These are phyloP conservation scores for Colletotrichum sp. DNA, from an alignment of 2,329 filamentous ascomycete genomes.

Conservation along the genomic window DNA sequence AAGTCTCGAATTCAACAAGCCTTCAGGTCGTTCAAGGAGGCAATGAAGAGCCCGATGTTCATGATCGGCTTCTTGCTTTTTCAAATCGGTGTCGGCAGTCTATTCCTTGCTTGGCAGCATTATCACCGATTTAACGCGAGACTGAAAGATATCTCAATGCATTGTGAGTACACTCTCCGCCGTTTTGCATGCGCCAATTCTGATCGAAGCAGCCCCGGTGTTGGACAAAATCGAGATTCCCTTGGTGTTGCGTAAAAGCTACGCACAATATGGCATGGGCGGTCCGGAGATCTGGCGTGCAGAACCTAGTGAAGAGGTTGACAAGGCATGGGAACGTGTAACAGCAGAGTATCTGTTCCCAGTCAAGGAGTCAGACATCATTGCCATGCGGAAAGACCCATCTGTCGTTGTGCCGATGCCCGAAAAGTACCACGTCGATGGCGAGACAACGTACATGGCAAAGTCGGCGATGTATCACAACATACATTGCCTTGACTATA, in stretches of 20 bases:
- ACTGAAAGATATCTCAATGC: not conserved
- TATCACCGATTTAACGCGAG: not conserved
- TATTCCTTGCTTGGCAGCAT: not conserved
- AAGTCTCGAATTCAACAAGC: not conserved
- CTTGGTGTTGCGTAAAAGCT: not conserved
- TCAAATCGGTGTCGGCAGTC: not conserved
- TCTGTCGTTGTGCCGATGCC: not conserved
- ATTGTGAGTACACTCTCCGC: not conserved
- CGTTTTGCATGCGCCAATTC: not conserved
- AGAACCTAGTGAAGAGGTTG: slow-evolving; percentile 2
- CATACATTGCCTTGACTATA: slow-evolving; percentile 10
- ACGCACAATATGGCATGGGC: slow-evolving; percentile 1
- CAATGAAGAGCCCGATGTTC: not conserved
- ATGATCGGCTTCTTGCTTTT: not conserved
- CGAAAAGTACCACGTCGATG: not conserved
- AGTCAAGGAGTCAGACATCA: not conserved
- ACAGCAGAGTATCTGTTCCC: slow-evolving; percentile 1
- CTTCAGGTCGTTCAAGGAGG: not conserved
- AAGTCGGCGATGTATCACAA: slow-evolving; percentile 3
- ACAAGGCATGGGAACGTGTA: slow-evolving; percentile 5
- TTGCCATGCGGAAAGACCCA: not conserved
- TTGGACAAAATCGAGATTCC: not conserved
- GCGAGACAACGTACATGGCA: not conserved
- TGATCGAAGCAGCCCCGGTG: not conserved
- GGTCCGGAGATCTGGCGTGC: not conserved